Base-by-base conservation (phyloP, 225 moss, liverwort and hornwort genomes). In the Sphagnum tenellum region DNA sequence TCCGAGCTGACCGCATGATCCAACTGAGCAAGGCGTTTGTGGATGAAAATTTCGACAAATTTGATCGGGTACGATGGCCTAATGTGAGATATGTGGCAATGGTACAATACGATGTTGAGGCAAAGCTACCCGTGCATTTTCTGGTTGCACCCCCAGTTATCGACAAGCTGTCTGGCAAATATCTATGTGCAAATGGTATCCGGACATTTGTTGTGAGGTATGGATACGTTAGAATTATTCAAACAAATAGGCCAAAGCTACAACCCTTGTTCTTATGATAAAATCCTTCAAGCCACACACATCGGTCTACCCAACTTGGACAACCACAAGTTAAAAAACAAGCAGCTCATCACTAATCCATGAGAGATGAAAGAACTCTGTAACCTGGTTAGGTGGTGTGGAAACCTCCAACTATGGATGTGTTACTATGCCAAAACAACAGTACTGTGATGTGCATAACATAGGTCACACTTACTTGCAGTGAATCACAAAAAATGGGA, bases 401-500 rank as follows among this genome's bases (percentile, higher is more conserved):
- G 29, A 29, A 29, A 29, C 29, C 29, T 29, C 29, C 29, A 29
- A 29, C 29, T 29, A 29, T 29, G 29, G 29, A 29, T 29, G 29
- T 29, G 29, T 29, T 29, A 29, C 29, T 29, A 29, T 29, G 29
- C 29, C 29, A 29, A 29, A 29, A 29, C 29, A 29, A 29, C 29
- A 29, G 29, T 29, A 29, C 0, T 29, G 29, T 29, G 29, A 29
- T 29, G 29, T 1, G 29, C 29, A 29, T 29, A 29, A 29, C 29
- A 29, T 29, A 29, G 29, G 29, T 29, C 29, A 29, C 29, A 29
- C 29, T 29, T 29, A 29, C 8, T 61, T 0, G 0, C 57, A 92
- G 89, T 56, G 92, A 92, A 53, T 87, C 82, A 10, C 89, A 92
- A 70, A 92, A 92, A 62, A 78, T 92, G 44, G 89, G 92, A 4